phyloP scores from a whole-genome alignment of 2,329 filamentous ascomycete species.

The Talaromyces rugulosus region DNA sequence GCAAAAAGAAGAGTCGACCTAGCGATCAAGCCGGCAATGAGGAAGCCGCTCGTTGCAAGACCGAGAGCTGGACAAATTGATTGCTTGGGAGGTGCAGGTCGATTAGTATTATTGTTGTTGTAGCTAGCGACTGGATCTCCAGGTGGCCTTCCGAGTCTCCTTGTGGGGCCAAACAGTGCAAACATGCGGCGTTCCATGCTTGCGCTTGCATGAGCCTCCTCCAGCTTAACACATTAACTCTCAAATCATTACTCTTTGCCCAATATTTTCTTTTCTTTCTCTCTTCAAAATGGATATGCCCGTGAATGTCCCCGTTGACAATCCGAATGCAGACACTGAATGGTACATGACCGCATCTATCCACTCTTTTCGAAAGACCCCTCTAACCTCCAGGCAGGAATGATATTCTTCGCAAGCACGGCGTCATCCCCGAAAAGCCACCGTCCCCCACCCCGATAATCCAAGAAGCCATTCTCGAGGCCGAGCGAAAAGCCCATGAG shows the following conservation, averaged over 20 bases:
- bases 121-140: slow-evolving; percentile 20
- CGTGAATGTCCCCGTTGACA: slow-evolving; percentile 71
- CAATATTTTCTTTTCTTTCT: slow-evolving; percentile 2
- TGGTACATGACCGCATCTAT: slow-evolving; percentile 55
- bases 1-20: background rate
- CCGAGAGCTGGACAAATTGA: background rate
- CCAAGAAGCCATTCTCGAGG: slow-evolving; percentile 86
- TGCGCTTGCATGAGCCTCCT: slow-evolving; percentile 1
- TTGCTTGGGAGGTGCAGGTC: background rate
- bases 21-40: background rate
- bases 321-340: slow-evolving; percentile 97
- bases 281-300: slow-evolving; percentile 49
- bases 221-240: background rate
- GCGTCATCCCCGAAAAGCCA: slow-evolving; percentile 95
- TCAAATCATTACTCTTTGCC: background rate
- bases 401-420: slow-evolving; percentile 94
- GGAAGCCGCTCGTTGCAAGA: background rate
- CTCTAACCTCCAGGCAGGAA: slow-evolving; percentile 62
- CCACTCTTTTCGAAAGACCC: background rate
- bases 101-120: slow-evolving; percentile 8
- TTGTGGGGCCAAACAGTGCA: slow-evolving; percentile 36
- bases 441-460: slow-evolving; percentile 94
- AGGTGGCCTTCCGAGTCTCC: slow-evolving; percentile 38
- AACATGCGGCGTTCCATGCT: slow-evolving; percentile 30
- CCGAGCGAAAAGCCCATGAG: slow-evolving; percentile 77